These are phyloP conservation scores for Russula brevipes DNA, from an alignment of 768 basidiomycete genomes.

Conservation along the genomic window DNA sequence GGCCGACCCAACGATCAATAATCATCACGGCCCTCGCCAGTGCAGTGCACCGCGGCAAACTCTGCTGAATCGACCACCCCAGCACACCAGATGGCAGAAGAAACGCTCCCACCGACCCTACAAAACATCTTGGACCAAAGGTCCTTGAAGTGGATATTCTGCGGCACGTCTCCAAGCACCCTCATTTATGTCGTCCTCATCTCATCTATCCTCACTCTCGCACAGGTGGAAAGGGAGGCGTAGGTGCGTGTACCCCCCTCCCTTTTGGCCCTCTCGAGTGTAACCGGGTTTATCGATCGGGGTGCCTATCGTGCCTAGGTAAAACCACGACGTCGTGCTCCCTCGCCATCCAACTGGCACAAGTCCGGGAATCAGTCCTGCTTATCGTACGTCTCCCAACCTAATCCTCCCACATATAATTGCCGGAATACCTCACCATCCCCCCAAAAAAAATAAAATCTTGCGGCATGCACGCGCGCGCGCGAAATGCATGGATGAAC, in stretches of 20 bases:
- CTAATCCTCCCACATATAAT: background rate
- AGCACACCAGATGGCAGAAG: slow-evolving; percentile 45
- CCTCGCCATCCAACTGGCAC: slow-evolving; percentile 92
- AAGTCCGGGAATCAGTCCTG: slow-evolving; percentile 88
- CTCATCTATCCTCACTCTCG: background rate
- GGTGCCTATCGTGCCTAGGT: slow-evolving; percentile 43
- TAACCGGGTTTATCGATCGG: background rate
- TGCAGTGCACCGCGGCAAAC: too few species aligned
- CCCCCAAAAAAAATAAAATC: too few species aligned
- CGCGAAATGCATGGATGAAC: background rate
- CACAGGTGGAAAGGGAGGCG: slow-evolving; percentile 96
- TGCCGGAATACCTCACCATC: too few species aligned
- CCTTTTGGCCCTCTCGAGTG: background rate
- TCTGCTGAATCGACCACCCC: too few species aligned
- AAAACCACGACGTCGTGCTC: slow-evolving; percentile 99
- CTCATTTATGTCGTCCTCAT: too few species aligned
- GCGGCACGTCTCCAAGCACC: slow-evolving; percentile 53
- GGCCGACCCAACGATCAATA: slow-evolving; percentile 2
- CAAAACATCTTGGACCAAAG: slow-evolving; percentile 94
- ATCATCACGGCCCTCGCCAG: too few species aligned
- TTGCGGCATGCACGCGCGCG: background rate
- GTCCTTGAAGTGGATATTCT: slow-evolving; percentile 97
- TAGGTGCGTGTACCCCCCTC: slow-evolving; percentile 53
- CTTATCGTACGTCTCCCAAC: slow-evolving; percentile 66
- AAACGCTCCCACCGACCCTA: slow-evolving; percentile 74